Conservation (phyloP, 805 yeast species). For the Lipomyces spencermartinsiae region DNA sequence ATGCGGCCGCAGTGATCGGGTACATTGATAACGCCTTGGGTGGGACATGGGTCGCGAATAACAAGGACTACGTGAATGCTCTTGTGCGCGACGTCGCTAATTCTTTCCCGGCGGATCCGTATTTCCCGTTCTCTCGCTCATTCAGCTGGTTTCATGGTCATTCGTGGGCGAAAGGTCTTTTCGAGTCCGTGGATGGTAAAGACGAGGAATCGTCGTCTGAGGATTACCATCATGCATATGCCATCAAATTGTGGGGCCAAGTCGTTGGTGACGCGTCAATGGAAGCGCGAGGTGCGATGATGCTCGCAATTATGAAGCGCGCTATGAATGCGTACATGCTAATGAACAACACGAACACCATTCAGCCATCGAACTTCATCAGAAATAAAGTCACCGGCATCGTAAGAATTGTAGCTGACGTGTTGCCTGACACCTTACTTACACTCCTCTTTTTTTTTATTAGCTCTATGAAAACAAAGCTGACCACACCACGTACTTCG, state of each 20-base stretch:
- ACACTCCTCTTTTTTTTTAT: neutral
- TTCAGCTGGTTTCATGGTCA: conserved; percentile 80
- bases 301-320: conserved; percentile 60
- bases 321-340: conserved; percentile 64
- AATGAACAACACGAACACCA: conserved; percentile 54
- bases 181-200: conserved; percentile 67
- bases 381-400: conserved; percentile 72
- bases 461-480: conserved; percentile 68
- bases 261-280: conserved; percentile 61
- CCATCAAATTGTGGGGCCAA: conserved; percentile 72
- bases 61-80: conserved; percentile 63
- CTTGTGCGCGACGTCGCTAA: conserved; percentile 73
- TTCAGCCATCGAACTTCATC: conserved; percentile 59
- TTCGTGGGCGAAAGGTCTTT: conserved; percentile 75
- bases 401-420: neutral
- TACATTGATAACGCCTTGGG: conserved; percentile 62
- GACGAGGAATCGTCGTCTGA: conserved; percentile 76
- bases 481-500: conserved; percentile 76
- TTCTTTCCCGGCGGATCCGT: conserved; percentile 59
- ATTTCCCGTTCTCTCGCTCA: conserved; percentile 68
- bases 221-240: conserved; percentile 72
- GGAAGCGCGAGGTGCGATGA: conserved; percentile 62
- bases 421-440: neutral
- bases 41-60: conserved; percentile 57
- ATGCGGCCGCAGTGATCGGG: conserved; percentile 81